Evolutionary conservation across 495 filamentous ascomycete genomes (phyloP), one percentile per base, ranked within the genome.

Genomic region (Halenospora varia): DNA sequence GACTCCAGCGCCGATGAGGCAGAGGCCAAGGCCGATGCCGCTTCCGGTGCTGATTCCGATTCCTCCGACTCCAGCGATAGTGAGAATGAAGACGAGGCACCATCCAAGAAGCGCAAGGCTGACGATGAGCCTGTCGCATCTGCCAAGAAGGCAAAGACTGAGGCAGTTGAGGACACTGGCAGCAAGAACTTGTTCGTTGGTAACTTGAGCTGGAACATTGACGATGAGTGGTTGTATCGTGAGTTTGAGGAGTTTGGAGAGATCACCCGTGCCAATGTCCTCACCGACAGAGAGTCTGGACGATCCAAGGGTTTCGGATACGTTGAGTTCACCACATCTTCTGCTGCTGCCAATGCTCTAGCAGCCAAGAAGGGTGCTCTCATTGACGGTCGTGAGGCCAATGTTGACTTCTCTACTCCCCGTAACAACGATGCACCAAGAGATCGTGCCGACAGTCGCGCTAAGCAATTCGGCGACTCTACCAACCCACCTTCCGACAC

Each of bases 221-320:
- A 96, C 66, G 94, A 97, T 71, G 88, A 94, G 59, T 90, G 86
- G 83, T 85, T 98, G 53, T 80, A 81, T 59, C 81, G 86, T 62
- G 88, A 96, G 73, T 97, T 98, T 72, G 82, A 90, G 77, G 74
- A 78, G 46, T 96, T 86, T 69, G 92, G 89, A 62, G 88, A 88
- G 63, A 77, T 96, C 55, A 74, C 80, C 66, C 80, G 85, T 63
- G 84, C 83, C 54, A 84, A 88, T 61, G 84, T 98, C 66, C 87
- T 97, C 68, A 88, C 84, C 51, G 94, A 98, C 73, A 84, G 85
- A 66, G 85, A 84, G 23, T 81, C 78, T 67, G 88, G 89, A 57
- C 88, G 90, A 64, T 96, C 93, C 67, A 92, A 89, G 72, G 94
- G 94, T 61, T 98, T 95, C 73, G 94, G 95, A 62, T 98, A 97